Evolutionary conservation across 805 yeast species (phyloP), one percentile per base, ranked within the genome.

Genomic region (Saturnispora halmiae): DNA sequence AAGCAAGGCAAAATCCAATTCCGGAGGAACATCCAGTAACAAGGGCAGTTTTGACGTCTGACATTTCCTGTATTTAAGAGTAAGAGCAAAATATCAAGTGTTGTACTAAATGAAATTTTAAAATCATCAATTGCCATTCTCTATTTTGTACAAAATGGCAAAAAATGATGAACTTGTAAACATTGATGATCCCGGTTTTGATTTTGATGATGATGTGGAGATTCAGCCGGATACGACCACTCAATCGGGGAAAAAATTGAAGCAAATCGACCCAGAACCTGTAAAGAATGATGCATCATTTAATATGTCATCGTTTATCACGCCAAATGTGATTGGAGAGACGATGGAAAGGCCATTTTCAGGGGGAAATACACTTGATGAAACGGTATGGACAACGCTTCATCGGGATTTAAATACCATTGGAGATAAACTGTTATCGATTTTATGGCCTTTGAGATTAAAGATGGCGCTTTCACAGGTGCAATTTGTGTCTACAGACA

Each of bases 1-100:
- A 47, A 6, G 77, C 67, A 5, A 73, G 47, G 16, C 63, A 65
- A 44, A 59, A 67, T 0, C 82, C 82, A 40, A 76, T 76, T 13
- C 82, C 82, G 0, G 74, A 66, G 0, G 79, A 72, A 6, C 77
- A 76, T 9, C 82, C 82, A 1, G 79, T 73, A 24, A 76, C 71
- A 34, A 77, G 62, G 5, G 76, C 82, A 9, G 54, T 47, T 36
- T 47, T 45, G 19, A 31, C 21, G 21, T 38, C 36, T 15, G 36
- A 22, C 40, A 37, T 37, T 22, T n/a, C n/a, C n/a, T n/a, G n/a
- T n/a, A n/a, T n/a, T n/a, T n/a, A n/a, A n/a, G n/a, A n/a, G n/a
- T n/a, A n/a, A n/a, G n/a, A n/a, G n/a, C n/a, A n/a, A n/a, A n/a
- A n/a, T n/a, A n/a, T n/a, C n/a, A n/a, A n/a, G n/a, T n/a, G n/a